Evolutionary conservation across 495 filamentous ascomycete genomes (phyloP), one percentile per base, ranked within the genome.

Genomic region (Astrocystis sublimbata): DNA sequence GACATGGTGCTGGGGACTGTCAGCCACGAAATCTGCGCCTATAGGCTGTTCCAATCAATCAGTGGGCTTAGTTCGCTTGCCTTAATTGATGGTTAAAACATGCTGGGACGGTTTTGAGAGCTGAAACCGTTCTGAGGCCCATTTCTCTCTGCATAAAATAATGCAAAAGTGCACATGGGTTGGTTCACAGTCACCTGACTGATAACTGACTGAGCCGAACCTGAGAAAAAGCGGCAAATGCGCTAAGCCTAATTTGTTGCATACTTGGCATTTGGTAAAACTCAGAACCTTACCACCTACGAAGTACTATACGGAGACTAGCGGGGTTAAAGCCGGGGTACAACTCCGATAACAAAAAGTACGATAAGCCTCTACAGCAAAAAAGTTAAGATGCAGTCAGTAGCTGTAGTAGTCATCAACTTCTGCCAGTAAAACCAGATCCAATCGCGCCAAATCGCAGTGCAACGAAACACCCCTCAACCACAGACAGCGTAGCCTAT

Each of bases 371-470:
- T 15, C 17, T 19, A 36, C 21, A 31, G 49, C 57, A 62, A 70
- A 70, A 70, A 68, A 65, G 56, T 67, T 60, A 30, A 31, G 21
- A 60, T 50, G n/a, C 9, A 13, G n/a, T n/a, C n/a, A n/a, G n/a
- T n/a, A n/a, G 13, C 24, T 30, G 3, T 28, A 15, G 35, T 15
- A 26, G 23, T 10, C n/a, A 6, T 7, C n/a, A n/a, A n/a, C n/a
- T n/a, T n/a, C 21, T 17, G 31, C 33, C 35, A 26, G 23, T n/a
- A 33, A 36, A 50, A n/a, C 0, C 41, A 28, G 12, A 0, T n/a
- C 17, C 33, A n/a, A 26, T 8, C 21, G 17, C 41, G 19, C 31
- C 15, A 17, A n/a, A 24, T 50, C 30, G 30, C 23, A 4, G 19
- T 28, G 47, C 15, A 26, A 21, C 41, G 15, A 33, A 24, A n/a